Evolutionary conservation across 768 basidiomycete species (phyloP).

Genomic region (Cytidiella melzeri): DNA sequence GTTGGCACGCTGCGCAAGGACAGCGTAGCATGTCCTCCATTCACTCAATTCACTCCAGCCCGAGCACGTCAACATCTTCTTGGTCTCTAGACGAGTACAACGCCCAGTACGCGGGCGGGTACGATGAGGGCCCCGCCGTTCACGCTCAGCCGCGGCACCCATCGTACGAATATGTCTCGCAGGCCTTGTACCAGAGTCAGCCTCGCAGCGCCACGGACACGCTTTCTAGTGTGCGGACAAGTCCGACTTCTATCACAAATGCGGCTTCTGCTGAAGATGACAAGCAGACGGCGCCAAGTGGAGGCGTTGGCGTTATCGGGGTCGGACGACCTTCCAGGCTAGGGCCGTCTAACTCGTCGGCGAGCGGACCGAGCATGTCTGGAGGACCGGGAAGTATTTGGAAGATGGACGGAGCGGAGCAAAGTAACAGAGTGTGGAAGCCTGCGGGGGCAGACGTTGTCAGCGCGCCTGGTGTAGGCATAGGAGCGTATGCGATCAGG

Average conservation of each 20-base stretch:
- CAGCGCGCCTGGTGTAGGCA: no score
- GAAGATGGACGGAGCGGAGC: constrained; percentile 69
- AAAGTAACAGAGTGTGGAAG: constrained; percentile 36
- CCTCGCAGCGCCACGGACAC: no score
- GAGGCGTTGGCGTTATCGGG: constrained; percentile 22
- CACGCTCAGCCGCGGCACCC: background rate
- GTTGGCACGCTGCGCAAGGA: no score
- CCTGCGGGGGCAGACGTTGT: no score
- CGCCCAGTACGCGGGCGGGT: background rate
- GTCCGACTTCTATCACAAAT: background rate
- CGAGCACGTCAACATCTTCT: background rate
- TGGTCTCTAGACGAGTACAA: constrained; percentile 1
- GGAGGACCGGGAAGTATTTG: constrained; percentile 51
- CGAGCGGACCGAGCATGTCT: background rate
- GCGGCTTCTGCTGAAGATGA: background rate
- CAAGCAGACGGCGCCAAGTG: constrained; percentile 12
- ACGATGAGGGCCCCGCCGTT: background rate
- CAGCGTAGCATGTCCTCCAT: no score
- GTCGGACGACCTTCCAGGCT: constrained; percentile 12
- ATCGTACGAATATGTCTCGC: background rate
- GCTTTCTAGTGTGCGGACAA: background rate
- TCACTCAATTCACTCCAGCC: background rate
- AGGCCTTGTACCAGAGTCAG: no score
- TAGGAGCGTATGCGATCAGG: no score
- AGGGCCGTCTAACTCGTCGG: constrained; percentile 22